Evolutionary conservation across 371 early-diverging fungal genomes (phyloP), one percentile per base, ranked within the genome.

Genomic region (Mucor racemosus): DNA sequence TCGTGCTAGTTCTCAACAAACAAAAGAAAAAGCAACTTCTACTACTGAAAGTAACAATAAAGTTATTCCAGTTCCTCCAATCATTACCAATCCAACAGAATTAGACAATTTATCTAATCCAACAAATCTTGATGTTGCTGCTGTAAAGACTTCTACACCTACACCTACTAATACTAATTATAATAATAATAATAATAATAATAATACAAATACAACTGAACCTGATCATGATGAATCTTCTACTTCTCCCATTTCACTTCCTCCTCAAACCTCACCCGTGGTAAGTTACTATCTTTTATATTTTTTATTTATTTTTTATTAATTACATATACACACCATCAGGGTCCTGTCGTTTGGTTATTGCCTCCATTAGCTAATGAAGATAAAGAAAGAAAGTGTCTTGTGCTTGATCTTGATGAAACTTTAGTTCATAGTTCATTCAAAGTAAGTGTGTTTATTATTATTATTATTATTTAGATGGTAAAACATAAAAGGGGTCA

Each of bases 371-470:
- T 82, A 34, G 67, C 76, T 15, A 64, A 58, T 17, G 79, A 81
- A 65, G 73, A 84, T 58, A 62, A 67, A 40, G 74, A 76, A 21
- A 69, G 74, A 21, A 86, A 88, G 62, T 84, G 85, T 48, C 76
- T 90, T 55, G 87, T 90, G 10, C 76, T 90, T 38, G 90, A 90
- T 77, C 71, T 90, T 55, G 90, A 90, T 69, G 86, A 88, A 63
- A 90, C 90, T 3, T 64, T 90, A 34, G 88, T 90, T 8, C 87
- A 87, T 67, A 82, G 86, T 65, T 84, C 90, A 14, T 88, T 88
- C 73, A 85, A 85, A 69, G 84, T 84, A 77, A 68, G 31, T 15
- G 34, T 50, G 21, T 13, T 36, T 38, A 21, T 9, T 34, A 34
- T 46, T 40, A 5, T 21, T 17, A 26, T 26, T 26, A 26, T 26